Evolutionary conservation across 371 early-diverging fungal genomes (phyloP).

Genomic region (Lichtheimia ramosa): DNA sequence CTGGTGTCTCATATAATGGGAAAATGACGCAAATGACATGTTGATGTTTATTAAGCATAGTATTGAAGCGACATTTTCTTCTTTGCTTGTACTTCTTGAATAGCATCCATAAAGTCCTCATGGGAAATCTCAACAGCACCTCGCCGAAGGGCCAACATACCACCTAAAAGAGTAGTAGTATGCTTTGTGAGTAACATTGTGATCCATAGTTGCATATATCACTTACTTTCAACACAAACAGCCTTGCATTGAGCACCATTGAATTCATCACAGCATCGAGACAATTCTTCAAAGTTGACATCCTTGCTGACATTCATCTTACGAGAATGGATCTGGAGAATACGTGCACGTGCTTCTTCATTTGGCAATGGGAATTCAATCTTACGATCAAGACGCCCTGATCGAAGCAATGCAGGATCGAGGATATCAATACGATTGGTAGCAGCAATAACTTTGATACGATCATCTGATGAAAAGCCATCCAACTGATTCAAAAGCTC

Average conservation of each 20-base stretch:
- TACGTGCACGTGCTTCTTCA: constrained; percentile 97
- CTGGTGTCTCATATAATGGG: neutral
- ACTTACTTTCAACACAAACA: constrained; percentile 84
- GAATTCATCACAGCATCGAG: constrained; percentile 98
- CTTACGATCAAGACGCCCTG: constrained; percentile 99
- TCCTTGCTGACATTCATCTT: constrained; percentile 97
- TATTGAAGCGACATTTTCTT: constrained; percentile 99
- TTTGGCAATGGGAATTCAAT: constrained; percentile 99
- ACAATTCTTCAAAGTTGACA: constrained; percentile 99
- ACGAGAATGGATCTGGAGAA: constrained; percentile 99
- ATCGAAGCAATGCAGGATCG: constrained; percentile 99
- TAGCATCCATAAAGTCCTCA: constrained; percentile 99
- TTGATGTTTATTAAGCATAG: constrained; percentile 72
- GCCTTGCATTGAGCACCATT: constrained; percentile 99
- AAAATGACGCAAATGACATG: neutral
- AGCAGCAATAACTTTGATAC: constrained; percentile 99
- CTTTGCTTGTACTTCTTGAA: constrained; percentile 99
- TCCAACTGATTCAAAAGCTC: constrained; percentile 99
- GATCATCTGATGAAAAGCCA: constrained; percentile 96
- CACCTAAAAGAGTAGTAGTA: constrained; percentile 18
- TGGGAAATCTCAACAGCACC: constrained; percentile 91
- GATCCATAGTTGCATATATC: neutral
- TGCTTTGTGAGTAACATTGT: neutral
- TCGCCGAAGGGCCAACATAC: constrained; percentile 98
- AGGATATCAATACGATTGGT: constrained; percentile 99